phyloP scores from a whole-genome alignment of 306 rosid species.

The Adenanthera pavonina region DNA sequence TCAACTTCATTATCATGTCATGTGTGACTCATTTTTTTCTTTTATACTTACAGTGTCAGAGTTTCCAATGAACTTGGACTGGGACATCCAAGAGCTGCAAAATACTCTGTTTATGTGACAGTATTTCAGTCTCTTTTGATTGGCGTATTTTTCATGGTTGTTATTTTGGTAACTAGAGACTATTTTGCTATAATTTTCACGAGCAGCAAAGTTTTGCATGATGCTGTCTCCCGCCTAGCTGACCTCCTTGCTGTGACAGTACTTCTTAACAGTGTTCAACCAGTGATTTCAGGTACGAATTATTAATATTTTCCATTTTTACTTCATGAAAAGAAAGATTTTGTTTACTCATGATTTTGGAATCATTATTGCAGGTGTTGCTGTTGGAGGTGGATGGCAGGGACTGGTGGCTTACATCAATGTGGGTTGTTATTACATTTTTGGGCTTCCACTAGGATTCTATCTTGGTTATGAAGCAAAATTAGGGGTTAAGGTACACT shows the following conservation, averaged over 20 bases:
- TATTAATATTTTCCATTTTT: slow-evolving; percentile 16
- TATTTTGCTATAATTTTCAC: slow-evolving; percentile 70
- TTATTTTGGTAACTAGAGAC: slow-evolving; percentile 58
- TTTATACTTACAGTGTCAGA: slow-evolving; percentile 43
- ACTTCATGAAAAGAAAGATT: not conserved
- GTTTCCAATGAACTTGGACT: slow-evolving; percentile 67
- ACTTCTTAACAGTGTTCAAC: slow-evolving; percentile 87
- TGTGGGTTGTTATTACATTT: slow-evolving; percentile 74
- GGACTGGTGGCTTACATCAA: slow-evolving; percentile 82
- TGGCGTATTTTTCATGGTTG: slow-evolving; percentile 61
- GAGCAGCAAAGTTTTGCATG: slow-evolving; percentile 50
- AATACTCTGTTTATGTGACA: slow-evolving; percentile 73
- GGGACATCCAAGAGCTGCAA: slow-evolving; percentile 78
- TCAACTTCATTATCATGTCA: not conserved
- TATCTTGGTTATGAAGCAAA: slow-evolving; percentile 66
- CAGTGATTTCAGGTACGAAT: slow-evolving; percentile 77
- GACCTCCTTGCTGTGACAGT: slow-evolving; percentile 74
- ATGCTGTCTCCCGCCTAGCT: slow-evolving; percentile 65
- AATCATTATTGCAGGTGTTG: slow-evolving; percentile 70
- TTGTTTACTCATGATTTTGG: not conserved
- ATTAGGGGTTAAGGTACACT: slow-evolving; percentile 70
- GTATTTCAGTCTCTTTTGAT: slow-evolving; percentile 70
- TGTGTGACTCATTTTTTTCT: not conserved
- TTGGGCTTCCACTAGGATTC: slow-evolving; percentile 81
- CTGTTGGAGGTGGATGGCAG: slow-evolving; percentile 97